These are phyloP conservation scores for Cephaloascus fragrans DNA, from an alignment of 805 yeast species.

Conservation along the genomic window DNA sequence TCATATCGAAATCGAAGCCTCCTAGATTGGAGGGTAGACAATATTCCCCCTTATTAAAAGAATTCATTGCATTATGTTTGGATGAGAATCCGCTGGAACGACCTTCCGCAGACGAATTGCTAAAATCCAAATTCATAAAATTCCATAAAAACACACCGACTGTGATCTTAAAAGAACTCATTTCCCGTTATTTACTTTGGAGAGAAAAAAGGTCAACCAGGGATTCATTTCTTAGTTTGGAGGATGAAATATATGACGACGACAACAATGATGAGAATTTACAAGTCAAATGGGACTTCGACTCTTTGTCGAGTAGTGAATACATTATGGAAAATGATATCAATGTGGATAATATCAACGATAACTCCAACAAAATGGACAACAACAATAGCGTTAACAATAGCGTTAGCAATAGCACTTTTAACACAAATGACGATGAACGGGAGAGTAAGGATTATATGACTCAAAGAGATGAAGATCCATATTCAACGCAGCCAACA, in stretches of 20 bases:
- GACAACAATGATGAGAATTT: slow-evolving; percentile 12
- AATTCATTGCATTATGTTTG: slow-evolving; percentile 80
- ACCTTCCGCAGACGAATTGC: slow-evolving; percentile 75
- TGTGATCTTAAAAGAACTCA: slow-evolving; percentile 55
- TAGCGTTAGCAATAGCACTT: slow-evolving; percentile 9
- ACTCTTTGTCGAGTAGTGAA: slow-evolving; percentile 65
- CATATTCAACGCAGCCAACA: not conserved
- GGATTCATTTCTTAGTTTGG: slow-evolving; percentile 29
- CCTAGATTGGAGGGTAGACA: slow-evolving; percentile 90
- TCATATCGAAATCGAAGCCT: slow-evolving; percentile 88
- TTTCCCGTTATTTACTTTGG: slow-evolving; percentile 65
- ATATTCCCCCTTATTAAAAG: slow-evolving; percentile 68
- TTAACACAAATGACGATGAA: slow-evolving; percentile 5
- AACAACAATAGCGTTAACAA: slow-evolving; percentile 10
- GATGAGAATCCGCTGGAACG: slow-evolving; percentile 92
- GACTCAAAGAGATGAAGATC: not conserved
- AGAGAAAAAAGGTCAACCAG: slow-evolving; percentile 56
- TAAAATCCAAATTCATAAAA: slow-evolving; percentile 65
- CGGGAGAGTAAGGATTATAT: no score
- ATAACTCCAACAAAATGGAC: slow-evolving; percentile 1
- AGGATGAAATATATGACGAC: slow-evolving; percentile 10
- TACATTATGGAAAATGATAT: slow-evolving; percentile 67
- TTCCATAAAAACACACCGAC: slow-evolving; percentile 54
- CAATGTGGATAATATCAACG: slow-evolving; percentile 14
- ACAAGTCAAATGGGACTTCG: slow-evolving; percentile 81